These are phyloP conservation scores for Linaria vulgaris DNA, from an alignment of 257 asterid genomes.

Conservation along the genomic window DNA sequence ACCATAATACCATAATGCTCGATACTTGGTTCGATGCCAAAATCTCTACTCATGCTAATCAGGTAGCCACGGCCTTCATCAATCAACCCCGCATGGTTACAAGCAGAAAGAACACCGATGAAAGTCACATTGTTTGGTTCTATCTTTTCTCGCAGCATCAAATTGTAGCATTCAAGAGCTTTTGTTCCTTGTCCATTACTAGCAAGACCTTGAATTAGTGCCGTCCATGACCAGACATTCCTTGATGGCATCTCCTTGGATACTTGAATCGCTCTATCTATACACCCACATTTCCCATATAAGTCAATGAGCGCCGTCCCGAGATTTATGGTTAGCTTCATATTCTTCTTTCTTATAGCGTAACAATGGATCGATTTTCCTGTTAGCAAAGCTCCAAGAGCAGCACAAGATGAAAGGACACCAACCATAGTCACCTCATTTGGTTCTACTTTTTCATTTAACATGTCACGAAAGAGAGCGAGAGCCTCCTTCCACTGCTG, in stretches of 20 bases:
- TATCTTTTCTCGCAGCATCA: slow-evolving; percentile 37
- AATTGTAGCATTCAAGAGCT: slow-evolving; percentile 35
- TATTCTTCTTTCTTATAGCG: slow-evolving; percentile 28
- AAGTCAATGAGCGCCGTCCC: slow-evolving; percentile 48
- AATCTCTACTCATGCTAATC: slow-evolving; percentile 37
- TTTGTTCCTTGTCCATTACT: slow-evolving; percentile 37
- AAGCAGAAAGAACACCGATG: slow-evolving; percentile 47
- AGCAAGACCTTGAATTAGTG: slow-evolving; percentile 51
- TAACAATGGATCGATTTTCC: slow-evolving; percentile 49
- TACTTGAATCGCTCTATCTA: slow-evolving; percentile 35
- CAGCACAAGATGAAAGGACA: slow-evolving; percentile 48
- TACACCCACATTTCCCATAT: slow-evolving; percentile 49
- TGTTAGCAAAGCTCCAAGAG: slow-evolving; percentile 49
- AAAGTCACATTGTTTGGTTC: slow-evolving; percentile 45
- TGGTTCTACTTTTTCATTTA: slow-evolving; percentile 38
- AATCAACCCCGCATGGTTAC: slow-evolving; percentile 47
- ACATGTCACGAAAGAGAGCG: slow-evolving; percentile 42
- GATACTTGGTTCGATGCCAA: slow-evolving; percentile 40
- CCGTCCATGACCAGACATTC: slow-evolving; percentile 51
- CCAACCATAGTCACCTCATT: slow-evolving; percentile 52
- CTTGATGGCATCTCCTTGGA: slow-evolving; percentile 33
- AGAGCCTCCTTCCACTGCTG: slow-evolving; percentile 37
- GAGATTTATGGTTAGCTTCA: slow-evolving; percentile 37
- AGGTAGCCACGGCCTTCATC: slow-evolving; percentile 34
- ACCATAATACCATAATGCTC: slow-evolving; percentile 56